These are phyloP conservation scores for Bidens hawaiensis DNA, from an alignment of 140 eudicot species.

Conservation along the genomic window DNA sequence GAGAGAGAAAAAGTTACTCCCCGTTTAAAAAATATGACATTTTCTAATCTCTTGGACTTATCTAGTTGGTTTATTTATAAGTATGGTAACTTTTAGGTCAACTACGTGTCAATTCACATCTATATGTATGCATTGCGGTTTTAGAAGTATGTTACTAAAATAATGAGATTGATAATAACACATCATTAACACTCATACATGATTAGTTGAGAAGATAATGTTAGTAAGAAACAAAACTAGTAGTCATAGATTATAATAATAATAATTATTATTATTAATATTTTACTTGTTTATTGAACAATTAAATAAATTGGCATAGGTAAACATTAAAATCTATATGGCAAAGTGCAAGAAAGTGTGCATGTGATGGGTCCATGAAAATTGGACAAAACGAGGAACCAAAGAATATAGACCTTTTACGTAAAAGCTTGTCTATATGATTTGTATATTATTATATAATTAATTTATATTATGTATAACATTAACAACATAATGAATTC, in stretches of 20 bases:
- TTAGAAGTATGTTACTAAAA: neutral
- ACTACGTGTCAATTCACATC: neutral
- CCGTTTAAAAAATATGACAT: too few relatives aligned
- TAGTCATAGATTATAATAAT: neutral
- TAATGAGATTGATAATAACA: neutral
- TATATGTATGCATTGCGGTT: neutral
- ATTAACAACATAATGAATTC: neutral
- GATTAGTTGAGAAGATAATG: neutral
- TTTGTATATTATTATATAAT: neutral
- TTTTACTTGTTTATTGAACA: neutral
- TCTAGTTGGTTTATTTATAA: too few relatives aligned
- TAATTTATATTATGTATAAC: neutral
- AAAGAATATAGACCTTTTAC: neutral
- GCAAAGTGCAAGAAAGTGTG: neutral
- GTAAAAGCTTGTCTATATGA: neutral
- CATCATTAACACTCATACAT: neutral
- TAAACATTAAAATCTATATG: neutral
- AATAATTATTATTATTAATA: too few relatives aligned
- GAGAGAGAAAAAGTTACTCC: too few relatives aligned
- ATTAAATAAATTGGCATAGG: neutral
- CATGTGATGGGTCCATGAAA: constrained; percentile 3
- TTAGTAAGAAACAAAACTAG: neutral
- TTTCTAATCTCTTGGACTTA: too few relatives aligned
- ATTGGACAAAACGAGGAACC: neutral
- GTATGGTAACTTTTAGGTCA: too few relatives aligned